phyloP scores from a whole-genome alignment of 73 alveolate genomes.

The Tetrahymena thermophila region DNA sequence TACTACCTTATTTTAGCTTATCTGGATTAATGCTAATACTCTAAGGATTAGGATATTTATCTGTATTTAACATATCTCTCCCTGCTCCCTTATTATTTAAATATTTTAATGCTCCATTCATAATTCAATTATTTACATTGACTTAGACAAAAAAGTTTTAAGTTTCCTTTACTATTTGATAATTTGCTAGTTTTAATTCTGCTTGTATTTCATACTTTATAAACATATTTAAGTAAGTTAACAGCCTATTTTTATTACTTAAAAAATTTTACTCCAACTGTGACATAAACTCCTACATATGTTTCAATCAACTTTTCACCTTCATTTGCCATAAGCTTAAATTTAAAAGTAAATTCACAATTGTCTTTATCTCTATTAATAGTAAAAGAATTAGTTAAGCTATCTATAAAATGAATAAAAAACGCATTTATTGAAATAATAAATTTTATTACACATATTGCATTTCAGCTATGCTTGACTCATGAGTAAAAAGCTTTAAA shows the following conservation, averaged over 20 bases:
- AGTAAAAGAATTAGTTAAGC: not conserved
- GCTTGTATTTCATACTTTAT: conserved; percentile 16
- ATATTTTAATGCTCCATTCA: not conserved
- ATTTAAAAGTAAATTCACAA: not conserved
- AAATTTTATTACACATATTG: not conserved
- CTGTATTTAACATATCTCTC: not conserved
- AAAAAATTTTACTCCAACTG: not conserved
- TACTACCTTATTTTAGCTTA: not conserved
- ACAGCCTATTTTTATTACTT: not conserved
- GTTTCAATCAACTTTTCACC: not conserved
- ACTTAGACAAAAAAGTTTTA: conserved; percentile 7
- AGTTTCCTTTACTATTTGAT: not conserved
- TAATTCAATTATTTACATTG: not conserved
- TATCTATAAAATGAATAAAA: not conserved
- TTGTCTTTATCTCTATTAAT: not conserved
- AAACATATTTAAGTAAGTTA: not conserved
- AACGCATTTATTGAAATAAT: not conserved
- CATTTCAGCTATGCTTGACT: not conserved
- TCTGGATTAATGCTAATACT: conserved; percentile 16
- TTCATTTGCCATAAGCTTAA: not conserved
- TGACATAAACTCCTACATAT: not conserved
- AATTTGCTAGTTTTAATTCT: conserved; percentile 14
- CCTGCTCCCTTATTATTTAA: not conserved
- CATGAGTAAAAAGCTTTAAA: not conserved
- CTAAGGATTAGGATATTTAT: conserved; percentile 13